Base-by-base conservation (phyloP, 2,329 filamentous ascomycete genomes). In the Hypoxylon sp. region DNA sequence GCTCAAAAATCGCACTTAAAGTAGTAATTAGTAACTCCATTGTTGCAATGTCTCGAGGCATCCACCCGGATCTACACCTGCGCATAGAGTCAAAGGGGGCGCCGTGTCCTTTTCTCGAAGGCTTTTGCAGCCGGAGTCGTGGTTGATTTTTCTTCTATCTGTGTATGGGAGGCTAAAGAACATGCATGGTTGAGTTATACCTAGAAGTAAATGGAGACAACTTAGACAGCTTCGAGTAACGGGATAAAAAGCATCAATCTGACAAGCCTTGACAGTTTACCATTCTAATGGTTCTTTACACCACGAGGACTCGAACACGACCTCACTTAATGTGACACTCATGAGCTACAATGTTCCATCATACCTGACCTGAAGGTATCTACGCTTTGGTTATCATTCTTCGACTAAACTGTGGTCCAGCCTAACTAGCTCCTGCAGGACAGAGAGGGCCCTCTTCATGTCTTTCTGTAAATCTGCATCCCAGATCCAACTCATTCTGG, bases 401-500 rank as follows among this genome's bases (percentile, higher is more conserved):
- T 26, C 24, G 7, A 26, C 24, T 26, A n/a, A n/a, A n/a, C n/a
- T n/a, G n/a, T n/a, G n/a, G n/a, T 24, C 6, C 19, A 46, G 6
- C 19, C 24, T 15, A 34, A 5, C 13, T 54, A 46, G n/a, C n/a
- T 11, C 26, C 54, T 11, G 48, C 56, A 81, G 71, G 13, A 80
- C 75, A 17, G 71, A 69, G 49, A 74, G 71, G 1, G 80, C 80
- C 17, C 73, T 75, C 13, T 72, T 72, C 56, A 83, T 74, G 37
- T 78, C 75, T 17, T 70, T 59, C 6, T 68, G 43, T 65, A 78
- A 70, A 71, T 75, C 78, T 39, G 68, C 71, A 60, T 72, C 71
- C 76, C 73, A 80, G 39, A 79, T 79, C 76, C 73, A 79, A 17
- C 65, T 65, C 70, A 72, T 76, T 17, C 76, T 72, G 2, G 48